Percentiles rank a stretch among this genome's conserved stretches.
phyloP scores from a whole-genome alignment of 805 yeast genomes.

The Saccharomyces mikatae region DNA sequence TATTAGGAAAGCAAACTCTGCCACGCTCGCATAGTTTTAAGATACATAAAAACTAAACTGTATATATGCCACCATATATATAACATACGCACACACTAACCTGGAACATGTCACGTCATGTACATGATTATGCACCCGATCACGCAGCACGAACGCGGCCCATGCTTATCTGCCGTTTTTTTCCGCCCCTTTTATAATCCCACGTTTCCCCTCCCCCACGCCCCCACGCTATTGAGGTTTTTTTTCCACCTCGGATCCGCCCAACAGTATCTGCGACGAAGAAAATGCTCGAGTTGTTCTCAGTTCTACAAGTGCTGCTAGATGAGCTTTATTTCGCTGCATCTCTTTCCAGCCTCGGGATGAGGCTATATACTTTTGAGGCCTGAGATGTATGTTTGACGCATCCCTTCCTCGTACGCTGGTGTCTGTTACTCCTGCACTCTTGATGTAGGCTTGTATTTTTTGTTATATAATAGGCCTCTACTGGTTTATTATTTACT shows the following conservation, averaged over 20 bases:
- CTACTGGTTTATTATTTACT: not conserved
- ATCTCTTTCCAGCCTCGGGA: not conserved
- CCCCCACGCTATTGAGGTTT: not conserved
- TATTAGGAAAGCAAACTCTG: slow-evolving; percentile 1
- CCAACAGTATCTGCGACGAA: not conserved
- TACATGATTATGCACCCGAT: not conserved
- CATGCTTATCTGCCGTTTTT: not conserved
- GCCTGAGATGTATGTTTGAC: not conserved
- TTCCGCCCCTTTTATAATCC: not conserved
- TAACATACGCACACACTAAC: not conserved
- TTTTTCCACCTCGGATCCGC: not conserved
- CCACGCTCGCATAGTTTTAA: not conserved
- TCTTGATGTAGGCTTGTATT: not conserved
- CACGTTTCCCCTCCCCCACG: not conserved
- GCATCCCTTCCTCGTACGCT: not conserved
- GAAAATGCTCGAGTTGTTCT: not conserved
- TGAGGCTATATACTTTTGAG: not conserved
- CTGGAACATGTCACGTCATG: not conserved
- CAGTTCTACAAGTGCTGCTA: not conserved
- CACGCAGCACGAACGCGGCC: not conserved
- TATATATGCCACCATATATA: not conserved
- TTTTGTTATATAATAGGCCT: not conserved
- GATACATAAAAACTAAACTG: not conserved
- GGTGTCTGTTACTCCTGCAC: not conserved
- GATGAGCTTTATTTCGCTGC: not conserved